These are phyloP conservation scores for Firmiana major DNA, from an alignment of 345 rosid species.

Conservation along the genomic window DNA sequence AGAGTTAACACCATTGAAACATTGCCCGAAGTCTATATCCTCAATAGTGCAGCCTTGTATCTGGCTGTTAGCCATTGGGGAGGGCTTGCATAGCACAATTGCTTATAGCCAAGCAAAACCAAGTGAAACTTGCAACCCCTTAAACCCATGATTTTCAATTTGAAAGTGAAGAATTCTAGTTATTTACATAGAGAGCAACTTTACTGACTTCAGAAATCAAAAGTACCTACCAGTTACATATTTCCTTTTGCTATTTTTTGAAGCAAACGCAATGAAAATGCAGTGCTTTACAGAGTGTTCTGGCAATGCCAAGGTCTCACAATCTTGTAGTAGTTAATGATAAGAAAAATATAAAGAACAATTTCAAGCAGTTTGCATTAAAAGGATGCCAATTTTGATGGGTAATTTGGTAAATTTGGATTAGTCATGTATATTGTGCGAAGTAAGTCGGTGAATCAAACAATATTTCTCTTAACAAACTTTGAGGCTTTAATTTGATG, in stretches of 20 bases:
- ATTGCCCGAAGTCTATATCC: constrained; percentile 19
- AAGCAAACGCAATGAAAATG: neutral
- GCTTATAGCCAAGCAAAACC: constrained; percentile 18
- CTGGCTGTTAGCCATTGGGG: constrained; percentile 17
- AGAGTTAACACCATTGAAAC: constrained; percentile 22
- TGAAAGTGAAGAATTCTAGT: neutral
- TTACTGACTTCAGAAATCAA: neutral
- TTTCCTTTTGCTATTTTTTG: neutral
- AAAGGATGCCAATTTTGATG: neutral
- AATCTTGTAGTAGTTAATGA: neutral
- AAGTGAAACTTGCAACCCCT: neutral
- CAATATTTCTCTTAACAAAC: neutral
- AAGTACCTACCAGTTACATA: neutral
- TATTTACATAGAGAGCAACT: neutral
- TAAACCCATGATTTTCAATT: constrained; percentile 8
- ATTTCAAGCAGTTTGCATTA: neutral
- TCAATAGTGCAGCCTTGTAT: constrained; percentile 26
- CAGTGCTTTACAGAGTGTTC: neutral
- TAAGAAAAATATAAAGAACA: neutral
- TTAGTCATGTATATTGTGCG: neutral
- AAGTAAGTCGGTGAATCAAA: neutral
- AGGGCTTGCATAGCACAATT: neutral
- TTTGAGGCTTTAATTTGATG: neutral
- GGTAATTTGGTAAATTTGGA: neutral
- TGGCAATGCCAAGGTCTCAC: neutral